A percentile compares a stretch with the other conserved stretches of the same genome.
Evolutionary conservation across 2,329 filamentous ascomycete genomes (phyloP).

Genomic region (Penicillium rolfsii): DNA sequence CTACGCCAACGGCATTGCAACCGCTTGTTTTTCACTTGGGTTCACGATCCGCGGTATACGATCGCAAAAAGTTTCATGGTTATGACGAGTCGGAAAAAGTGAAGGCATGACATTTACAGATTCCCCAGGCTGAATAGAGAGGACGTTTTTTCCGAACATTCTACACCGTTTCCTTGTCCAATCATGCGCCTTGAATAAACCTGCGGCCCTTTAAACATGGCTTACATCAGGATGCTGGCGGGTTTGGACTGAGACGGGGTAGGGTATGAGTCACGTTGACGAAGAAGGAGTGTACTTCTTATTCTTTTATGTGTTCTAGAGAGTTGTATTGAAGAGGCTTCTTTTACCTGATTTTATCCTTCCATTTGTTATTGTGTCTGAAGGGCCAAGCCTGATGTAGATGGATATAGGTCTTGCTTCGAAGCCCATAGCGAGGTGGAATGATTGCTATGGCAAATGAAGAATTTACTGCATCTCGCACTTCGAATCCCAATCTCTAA

Average conservation of each 20-base stretch:
- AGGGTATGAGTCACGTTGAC: slow-evolving; percentile 31
- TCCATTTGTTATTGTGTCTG: slow-evolving; percentile 24
- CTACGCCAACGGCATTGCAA: slow-evolving; percentile 16
- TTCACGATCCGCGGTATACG: slow-evolving; percentile 24
- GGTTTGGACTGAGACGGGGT: slow-evolving; percentile 19
- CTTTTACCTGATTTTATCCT: slow-evolving; percentile 23
- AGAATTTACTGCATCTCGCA: slow-evolving; percentile 14
- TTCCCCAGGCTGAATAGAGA: slow-evolving; percentile 39
- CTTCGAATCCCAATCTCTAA: not conserved
- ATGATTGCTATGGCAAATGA: slow-evolving; percentile 9
- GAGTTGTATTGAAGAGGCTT: slow-evolving; percentile 37
- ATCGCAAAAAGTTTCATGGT: slow-evolving; percentile 36
- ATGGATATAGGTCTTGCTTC: slow-evolving; percentile 27
- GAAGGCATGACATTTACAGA: slow-evolving; percentile 35
- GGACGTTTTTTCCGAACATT: slow-evolving; percentile 23
- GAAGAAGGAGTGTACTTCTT: slow-evolving; percentile 34
- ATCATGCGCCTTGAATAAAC: slow-evolving; percentile 17
- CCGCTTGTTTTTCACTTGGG: slow-evolving; percentile 26
- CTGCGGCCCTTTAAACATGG: slow-evolving; percentile 8
- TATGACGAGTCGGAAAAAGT: slow-evolving; percentile 32
- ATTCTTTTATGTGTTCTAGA: slow-evolving; percentile 39
- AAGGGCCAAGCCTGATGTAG: slow-evolving; percentile 30
- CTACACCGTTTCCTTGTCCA: slow-evolving; percentile 25
- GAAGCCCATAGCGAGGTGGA: slow-evolving; percentile 22
- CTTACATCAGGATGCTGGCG: slow-evolving; percentile 2